Evolutionary conservation across 108 stramenopile genomes (phyloP), one percentile per base, ranked within the genome.

Genomic region (Schizochytrium sp.): DNA sequence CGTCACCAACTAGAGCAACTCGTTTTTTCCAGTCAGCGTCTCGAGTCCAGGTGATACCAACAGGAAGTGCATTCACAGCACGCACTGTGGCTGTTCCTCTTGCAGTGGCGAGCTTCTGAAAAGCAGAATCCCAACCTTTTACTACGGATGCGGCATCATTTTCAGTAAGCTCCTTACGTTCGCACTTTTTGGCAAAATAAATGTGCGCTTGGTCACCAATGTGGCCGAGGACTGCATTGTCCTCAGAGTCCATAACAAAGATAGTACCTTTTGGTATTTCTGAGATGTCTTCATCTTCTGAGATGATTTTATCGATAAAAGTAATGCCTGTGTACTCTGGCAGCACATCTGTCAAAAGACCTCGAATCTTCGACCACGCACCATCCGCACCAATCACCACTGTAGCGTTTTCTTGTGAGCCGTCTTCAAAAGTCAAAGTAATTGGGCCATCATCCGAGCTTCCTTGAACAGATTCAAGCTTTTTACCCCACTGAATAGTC

Each of bases 1-100:
- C 76, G 28, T 83, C 76, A n/a, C 76, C 76, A 83, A 83, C 55
- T 17, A 83, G 5, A 8, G 76, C 76, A 0, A 83, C 76, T 17
- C 76, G 76, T 10, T 13, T 5, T 53, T 83, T 83, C 76, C 76
- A 83, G 47, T 47, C 45, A 5, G 45, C 47, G 28, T 83, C 76
- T 49, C 76, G 5, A 5, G 47, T 49, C 76, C 76, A 83, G 49
- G 50, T 83, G 50, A 83, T 47, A 28, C 76, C 76, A 47, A 28
- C 17, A 5, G 47, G 50, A 0, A 83, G 47, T 13, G 3, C 47
- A 13, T 49, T 40, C 15, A 83, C 55, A 5, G 47, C 5, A n/a
- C 76, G 76, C 45, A 10, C 50, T 10, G n/a, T 5, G 42, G 15
- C 64, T 38, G 1, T 8, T 28, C 7, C 12, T 38, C 42, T 38